Evolutionary conservation across 2,329 filamentous ascomycete genomes (phyloP).

Genomic region (Leptodontidium sp.): DNA sequence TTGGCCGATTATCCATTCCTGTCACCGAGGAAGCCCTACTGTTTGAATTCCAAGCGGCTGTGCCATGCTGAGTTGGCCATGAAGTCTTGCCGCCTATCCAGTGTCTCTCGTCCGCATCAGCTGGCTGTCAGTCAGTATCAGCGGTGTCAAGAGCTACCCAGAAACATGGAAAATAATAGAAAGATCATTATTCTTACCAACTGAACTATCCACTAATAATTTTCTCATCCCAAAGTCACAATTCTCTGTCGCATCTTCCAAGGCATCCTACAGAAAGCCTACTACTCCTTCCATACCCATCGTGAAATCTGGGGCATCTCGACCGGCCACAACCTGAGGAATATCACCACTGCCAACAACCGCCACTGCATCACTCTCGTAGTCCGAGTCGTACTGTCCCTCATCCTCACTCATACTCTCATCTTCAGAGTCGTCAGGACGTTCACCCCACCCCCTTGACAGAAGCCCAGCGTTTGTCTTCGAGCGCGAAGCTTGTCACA

Average conservation of each 20-base stretch:
- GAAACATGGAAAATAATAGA: neutral
- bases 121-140: neutral
- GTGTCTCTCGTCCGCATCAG: neutral
- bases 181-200: neutral
- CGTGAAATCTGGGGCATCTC: neutral
- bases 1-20: no score
- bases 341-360: no score
- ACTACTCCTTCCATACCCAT: neutral
- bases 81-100: neutral
- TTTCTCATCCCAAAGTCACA: no score
- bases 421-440: neutral
- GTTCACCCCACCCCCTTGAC: neutral
- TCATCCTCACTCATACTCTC: constrained; percentile 5
- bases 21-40: no score
- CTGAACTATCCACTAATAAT: neutral
- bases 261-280: neutral
- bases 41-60: no score
- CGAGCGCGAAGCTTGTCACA: neutral
- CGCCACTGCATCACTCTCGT: neutral
- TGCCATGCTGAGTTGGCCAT: neutral
- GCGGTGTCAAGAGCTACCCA: neutral
- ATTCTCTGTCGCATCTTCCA: neutral
- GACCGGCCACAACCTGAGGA: no score
- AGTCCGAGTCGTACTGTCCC: neutral
- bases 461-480: neutral